Percentiles rank a stretch among this genome's conserved stretches.
phyloP scores from a whole-genome alignment of 2,329 filamentous ascomycete genomes.

The Fusarium anthophilum region DNA sequence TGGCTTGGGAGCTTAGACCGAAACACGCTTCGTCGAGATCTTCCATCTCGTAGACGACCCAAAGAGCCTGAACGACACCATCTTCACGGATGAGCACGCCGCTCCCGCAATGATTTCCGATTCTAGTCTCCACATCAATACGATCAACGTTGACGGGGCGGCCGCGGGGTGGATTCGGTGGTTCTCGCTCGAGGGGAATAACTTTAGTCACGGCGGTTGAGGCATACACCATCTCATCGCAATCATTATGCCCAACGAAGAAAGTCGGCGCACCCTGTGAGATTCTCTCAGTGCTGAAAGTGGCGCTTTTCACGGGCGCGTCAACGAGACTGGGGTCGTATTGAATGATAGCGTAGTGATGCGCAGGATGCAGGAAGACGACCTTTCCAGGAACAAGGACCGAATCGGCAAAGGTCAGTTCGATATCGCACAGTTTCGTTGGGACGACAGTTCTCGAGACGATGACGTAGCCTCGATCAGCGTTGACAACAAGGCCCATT shows the following conservation, averaged over 20 bases:
- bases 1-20: conserved; percentile 85
- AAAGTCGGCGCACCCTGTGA: conserved; percentile 94
- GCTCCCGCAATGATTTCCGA: conserved; percentile 90
- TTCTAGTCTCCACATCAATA: conserved; percentile 92
- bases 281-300: conserved; percentile 80
- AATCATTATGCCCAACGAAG: conserved; percentile 97
- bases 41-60: conserved; percentile 77
- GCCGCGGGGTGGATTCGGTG: conserved; percentile 90
- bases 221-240: conserved; percentile 89
- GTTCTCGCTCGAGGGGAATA: conserved; percentile 90
- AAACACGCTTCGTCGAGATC: conserved; percentile 54
- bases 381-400: conserved; percentile 94
- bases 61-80: conserved; percentile 91
- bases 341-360: conserved; percentile 95
- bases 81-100: conserved; percentile 91
- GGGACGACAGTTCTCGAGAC: conserved; percentile 94
- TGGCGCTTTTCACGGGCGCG: conserved; percentile 89
- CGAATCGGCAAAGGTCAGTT: conserved; percentile 95
- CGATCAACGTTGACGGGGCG: conserved; percentile 95
- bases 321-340: conserved; percentile 93
- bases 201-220: conserved; percentile 97
- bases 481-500: conserved; percentile 94
- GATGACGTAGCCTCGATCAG: conserved; percentile 91
- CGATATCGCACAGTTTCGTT: conserved; percentile 96
- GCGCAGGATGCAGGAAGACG: conserved; percentile 92